These are phyloP conservation scores for Tanacetum coccineum DNA, from an alignment of 129 eudicot genomes.

Conservation along the genomic window DNA sequence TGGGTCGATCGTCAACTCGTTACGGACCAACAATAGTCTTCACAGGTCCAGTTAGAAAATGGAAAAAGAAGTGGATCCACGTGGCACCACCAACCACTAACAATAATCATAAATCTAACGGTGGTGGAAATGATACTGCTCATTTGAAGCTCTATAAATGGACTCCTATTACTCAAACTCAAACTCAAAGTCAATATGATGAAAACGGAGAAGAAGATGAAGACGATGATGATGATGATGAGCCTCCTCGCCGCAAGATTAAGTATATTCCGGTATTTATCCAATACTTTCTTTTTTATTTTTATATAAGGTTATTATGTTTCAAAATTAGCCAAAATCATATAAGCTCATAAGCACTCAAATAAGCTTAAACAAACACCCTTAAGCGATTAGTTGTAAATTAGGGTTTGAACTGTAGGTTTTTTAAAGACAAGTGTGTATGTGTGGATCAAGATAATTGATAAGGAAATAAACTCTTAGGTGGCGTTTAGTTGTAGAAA, in stretches of 20 bases:
- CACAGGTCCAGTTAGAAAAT: slow-evolving; percentile 89
- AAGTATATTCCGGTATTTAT: slow-evolving; percentile 83
- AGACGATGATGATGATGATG: slow-evolving; percentile 44
- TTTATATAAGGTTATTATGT: no score
- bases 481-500: no score
- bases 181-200: slow-evolving; percentile 29
- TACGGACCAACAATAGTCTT: slow-evolving; percentile 92
- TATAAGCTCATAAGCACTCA: no score
- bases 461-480: no score
- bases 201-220: slow-evolving; percentile 29
- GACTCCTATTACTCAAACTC: slow-evolving; percentile 61
- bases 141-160: slow-evolving; percentile 73
- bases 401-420: no score
- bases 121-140: slow-evolving; percentile 42
- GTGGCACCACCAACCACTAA: slow-evolving; percentile 44
- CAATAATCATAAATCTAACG: slow-evolving; percentile 37
- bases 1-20: slow-evolving; percentile 89
- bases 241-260: slow-evolving; percentile 67
- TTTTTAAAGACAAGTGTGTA: no score
- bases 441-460: no score
- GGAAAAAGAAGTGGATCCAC: slow-evolving; percentile 96
- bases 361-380: no score
- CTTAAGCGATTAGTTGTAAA: no score
- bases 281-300: not conserved
- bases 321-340: no score